phyloP scores from a whole-genome alignment of 2,329 filamentous ascomycete genomes.

The Diaporthe citrichinensis region DNA sequence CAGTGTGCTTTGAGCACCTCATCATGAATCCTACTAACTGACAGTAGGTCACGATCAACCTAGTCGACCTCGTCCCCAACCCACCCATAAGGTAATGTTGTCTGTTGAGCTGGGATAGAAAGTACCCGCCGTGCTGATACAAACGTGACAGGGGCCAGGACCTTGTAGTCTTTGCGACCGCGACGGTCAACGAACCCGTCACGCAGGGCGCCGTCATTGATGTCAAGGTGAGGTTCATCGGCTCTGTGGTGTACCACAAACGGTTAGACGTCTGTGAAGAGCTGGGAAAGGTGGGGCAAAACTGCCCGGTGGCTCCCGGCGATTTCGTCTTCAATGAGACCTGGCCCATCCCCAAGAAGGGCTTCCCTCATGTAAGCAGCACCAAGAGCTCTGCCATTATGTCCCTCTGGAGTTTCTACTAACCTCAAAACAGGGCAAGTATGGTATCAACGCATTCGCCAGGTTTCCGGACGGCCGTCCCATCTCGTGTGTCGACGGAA shows the following conservation, averaged over 20 bases:
- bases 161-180: not conserved
- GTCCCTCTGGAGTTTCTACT: not conserved
- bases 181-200: not conserved
- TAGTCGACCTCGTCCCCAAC: not conserved
- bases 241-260: not conserved
- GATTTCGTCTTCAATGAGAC: not conserved
- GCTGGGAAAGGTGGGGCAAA: not conserved
- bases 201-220: not conserved
- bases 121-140: not conserved
- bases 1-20: not conserved
- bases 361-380: not conserved
- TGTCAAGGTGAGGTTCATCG: not conserved
- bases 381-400: not conserved
- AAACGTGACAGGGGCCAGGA: not conserved
- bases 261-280: not conserved
- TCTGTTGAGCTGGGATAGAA: not conserved
- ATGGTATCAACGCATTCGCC: not conserved
- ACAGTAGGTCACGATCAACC: not conserved
- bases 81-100: not conserved
- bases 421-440: not conserved
- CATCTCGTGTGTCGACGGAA: constrained; percentile 3
- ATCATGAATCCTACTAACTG: not conserved
- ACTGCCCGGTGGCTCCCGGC: not conserved
- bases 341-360: not conserved
- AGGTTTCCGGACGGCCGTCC: not conserved